Conservation (phyloP, 805 yeast genomes). For the Ogataea glucozyma region DNA sequence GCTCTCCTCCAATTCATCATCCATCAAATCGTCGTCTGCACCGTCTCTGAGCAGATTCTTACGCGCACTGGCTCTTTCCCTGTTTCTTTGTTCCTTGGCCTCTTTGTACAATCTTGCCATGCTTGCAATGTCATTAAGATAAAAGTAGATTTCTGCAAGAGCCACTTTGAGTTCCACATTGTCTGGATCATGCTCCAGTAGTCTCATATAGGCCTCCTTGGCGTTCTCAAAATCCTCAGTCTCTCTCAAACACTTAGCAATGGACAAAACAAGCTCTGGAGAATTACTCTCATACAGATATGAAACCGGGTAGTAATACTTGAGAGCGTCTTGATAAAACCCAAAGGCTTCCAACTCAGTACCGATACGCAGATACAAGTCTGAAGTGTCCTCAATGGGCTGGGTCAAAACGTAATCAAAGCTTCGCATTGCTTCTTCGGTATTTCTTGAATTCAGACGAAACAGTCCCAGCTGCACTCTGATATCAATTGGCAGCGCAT, state of each 20-base stretch:
- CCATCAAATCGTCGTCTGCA: slow-evolving; percentile 15
- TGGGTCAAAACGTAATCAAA: slow-evolving; percentile 59
- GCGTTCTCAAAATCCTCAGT: slow-evolving; percentile 70
- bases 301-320: slow-evolving; percentile 59
- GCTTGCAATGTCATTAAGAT: slow-evolving; percentile 58
- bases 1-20: slow-evolving; percentile 20
- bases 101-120: slow-evolving; percentile 56
- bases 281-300: slow-evolving; percentile 53
- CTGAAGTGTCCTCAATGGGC: slow-evolving; percentile 58
- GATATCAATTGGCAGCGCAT: slow-evolving; percentile 79
- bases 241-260: slow-evolving; percentile 79
- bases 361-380: slow-evolving; percentile 78
- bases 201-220: slow-evolving; percentile 53
- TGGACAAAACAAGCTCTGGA: slow-evolving; percentile 52
- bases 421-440: slow-evolving; percentile 73
- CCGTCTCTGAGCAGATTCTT: slow-evolving; percentile 26
- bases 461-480: slow-evolving; percentile 77
- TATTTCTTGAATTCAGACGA: slow-evolving; percentile 63
- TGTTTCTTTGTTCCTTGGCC: slow-evolving; percentile 45
- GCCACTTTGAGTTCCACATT: slow-evolving; percentile 75
- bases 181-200: slow-evolving; percentile 56
- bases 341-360: slow-evolving; percentile 68
- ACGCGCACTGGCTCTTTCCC: slow-evolving; percentile 32
- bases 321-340: slow-evolving; percentile 72
- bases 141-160: slow-evolving; percentile 78